phyloP scores from a whole-genome alignment of 2,329 filamentous ascomycete genomes.

The Ceratocystis variospora region DNA sequence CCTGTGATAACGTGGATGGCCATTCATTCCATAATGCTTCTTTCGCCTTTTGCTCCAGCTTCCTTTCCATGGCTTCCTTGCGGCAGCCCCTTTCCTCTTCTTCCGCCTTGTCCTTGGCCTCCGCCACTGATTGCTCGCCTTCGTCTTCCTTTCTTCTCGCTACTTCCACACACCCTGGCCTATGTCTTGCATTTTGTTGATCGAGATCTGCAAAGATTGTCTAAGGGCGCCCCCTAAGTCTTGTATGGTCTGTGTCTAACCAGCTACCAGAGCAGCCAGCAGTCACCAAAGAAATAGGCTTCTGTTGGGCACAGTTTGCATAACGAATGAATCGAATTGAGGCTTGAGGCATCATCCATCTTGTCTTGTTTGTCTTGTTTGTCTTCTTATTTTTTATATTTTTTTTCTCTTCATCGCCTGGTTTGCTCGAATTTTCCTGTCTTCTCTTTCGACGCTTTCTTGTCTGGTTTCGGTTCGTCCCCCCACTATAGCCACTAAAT shows the following conservation, averaged over 20 bases:
- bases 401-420: neutral
- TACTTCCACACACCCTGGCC: neutral
- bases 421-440: neutral
- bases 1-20: neutral
- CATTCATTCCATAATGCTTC: neutral
- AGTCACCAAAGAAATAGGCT: neutral
- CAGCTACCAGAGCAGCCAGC: no score
- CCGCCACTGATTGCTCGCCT: neutral
- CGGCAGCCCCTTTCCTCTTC: neutral
- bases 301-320: neutral
- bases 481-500: neutral
- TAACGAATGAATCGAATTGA: no score
- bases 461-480: neutral
- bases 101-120: neutral
- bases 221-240: neutral
- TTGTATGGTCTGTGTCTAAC: conserved; percentile 3
- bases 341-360: neutral
- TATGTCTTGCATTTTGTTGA: conserved; percentile 3
- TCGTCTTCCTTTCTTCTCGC: neutral
- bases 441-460: neutral
- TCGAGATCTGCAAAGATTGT: conserved; percentile 7
- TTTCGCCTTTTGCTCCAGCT: neutral
- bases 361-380: neutral
- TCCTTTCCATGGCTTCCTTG: no score
- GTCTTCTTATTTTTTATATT: neutral